Evolutionary conservation across 345 rosid genomes (phyloP), one percentile per base, ranked within the genome.

Genomic region (Arabidopsis suecica): DNA sequence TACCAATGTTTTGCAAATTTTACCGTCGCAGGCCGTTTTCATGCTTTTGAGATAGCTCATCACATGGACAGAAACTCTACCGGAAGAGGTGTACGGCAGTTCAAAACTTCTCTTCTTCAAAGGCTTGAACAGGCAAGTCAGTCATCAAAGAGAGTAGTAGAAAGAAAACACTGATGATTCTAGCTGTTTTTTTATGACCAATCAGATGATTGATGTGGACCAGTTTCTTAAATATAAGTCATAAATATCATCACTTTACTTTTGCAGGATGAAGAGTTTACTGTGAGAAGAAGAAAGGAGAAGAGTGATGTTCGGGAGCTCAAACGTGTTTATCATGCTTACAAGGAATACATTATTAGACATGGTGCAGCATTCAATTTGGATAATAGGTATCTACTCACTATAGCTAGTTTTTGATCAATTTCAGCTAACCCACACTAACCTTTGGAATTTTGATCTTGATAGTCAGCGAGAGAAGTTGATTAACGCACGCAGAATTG

Each of bases 61-160:
- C 85, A 71, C 73, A 61, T 85, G 90, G 98, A 94, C 68, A 71
- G 77, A 56, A 84, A 88, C 64, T 94, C 98, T 3, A 83, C 74
- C 1, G 96, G 91, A 32, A 80, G 97, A 72, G 93, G 96, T 72
- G 95, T 91, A 54, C 86, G 97, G 44, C 97, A 94, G 56, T 94
- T 94, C 77, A 94, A 91, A 81, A 94, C 97, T 36, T 84, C 88
- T 68, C 98, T 94, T 77, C 93, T 94, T 69, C 91, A 81, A 75
- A 86, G 98, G 57, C 97, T 94, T 73, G 88, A 89, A 76, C 91
- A 65, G 71, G 97, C 84, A 78, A 78, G 81, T 36, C 32, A 78
- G 81, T 36, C 32, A 59, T 55, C 38, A 36, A 8, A 18, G 1
- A 3, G 23, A 36, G 1, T 5, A 7, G 10, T 56, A 13, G 10